phyloP scores from a whole-genome alignment of 352 stramenopile species.

The Plasmopara halstedii region DNA sequence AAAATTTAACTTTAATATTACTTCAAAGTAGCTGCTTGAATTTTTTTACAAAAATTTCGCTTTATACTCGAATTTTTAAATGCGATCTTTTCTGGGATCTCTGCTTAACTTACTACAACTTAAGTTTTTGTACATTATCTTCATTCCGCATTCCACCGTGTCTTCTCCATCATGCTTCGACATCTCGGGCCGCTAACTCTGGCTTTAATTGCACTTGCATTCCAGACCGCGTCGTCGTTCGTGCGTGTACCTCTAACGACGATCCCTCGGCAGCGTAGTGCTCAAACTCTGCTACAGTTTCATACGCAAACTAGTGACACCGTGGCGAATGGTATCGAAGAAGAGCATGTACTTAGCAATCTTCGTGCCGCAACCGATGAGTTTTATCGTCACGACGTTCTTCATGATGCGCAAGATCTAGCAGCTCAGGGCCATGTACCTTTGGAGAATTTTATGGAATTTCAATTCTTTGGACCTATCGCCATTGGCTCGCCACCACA shows the following conservation, averaged over 20 bases:
- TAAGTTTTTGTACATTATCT: neutral
- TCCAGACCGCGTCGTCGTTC: slow-evolving; percentile 3
- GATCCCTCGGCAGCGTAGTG: slow-evolving; percentile 17
- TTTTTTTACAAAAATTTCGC: too few species aligned
- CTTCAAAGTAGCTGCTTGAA: too few species aligned
- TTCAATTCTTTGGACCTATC: slow-evolving; percentile 74
- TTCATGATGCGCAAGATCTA: slow-evolving; percentile 27
- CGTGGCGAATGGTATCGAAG: neutral
- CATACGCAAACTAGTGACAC: slow-evolving; percentile 22
- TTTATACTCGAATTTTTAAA: too few species aligned
- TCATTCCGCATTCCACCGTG: neutral
- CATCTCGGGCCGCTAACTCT: neutral
- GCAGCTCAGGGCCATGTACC: slow-evolving; percentile 34
- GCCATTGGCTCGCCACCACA: slow-evolving; percentile 57
- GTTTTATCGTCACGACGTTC: slow-evolving; percentile 5
- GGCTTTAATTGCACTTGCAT: neutral
- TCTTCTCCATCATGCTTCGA: neutral
- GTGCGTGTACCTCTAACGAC: slow-evolving; percentile 38
- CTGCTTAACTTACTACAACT: neutral
- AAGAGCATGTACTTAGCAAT: slow-evolving; percentile 8
- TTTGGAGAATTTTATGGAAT: slow-evolving; percentile 78
- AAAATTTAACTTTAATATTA: too few species aligned
- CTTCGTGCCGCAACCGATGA: slow-evolving; percentile 6
- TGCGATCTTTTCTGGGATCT: too few species aligned
- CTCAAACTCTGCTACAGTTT: slow-evolving; percentile 28